phyloP scores from a whole-genome alignment of 257 asterid species.

The Solanum chiquidenum region DNA sequence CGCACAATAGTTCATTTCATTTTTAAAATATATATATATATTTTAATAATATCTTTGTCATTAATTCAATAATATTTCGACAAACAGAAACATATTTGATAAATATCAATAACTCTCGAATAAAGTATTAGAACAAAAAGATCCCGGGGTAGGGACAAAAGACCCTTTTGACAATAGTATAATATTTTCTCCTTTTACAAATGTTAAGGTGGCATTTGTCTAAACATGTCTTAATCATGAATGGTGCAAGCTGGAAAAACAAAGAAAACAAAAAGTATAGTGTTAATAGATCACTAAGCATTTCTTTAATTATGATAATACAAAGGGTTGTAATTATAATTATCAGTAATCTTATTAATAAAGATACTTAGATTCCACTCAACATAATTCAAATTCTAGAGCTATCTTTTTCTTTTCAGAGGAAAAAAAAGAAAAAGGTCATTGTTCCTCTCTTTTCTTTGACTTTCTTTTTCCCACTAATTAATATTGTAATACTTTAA shows the following conservation, averaged over 20 bases:
- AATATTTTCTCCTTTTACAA: neutral
- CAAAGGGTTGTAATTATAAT: neutral
- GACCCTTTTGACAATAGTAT: neutral
- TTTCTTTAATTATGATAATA: neutral
- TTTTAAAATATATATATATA: too few relatives aligned
- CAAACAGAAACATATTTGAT: rapidly evolving
- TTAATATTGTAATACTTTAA: neutral
- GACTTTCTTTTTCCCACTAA: neutral
- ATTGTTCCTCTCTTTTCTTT: neutral
- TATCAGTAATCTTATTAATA: neutral
- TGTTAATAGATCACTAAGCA: neutral
- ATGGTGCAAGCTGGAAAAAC: neutral
- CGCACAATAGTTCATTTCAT: neutral
- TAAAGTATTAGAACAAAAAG: too few relatives aligned
- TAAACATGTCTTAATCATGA: neutral
- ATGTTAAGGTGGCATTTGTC: neutral
- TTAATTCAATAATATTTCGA: too few relatives aligned
- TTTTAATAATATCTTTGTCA: too few relatives aligned
- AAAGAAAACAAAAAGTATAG: neutral
- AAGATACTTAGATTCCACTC: neutral
- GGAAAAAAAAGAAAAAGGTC: neutral
- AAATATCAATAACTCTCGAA: neutral
- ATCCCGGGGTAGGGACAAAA: too few relatives aligned
- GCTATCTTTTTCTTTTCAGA: neutral
- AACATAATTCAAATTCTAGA: neutral